A percentile compares a stretch with the other conserved stretches of the same genome.
These are phyloP conservation scores for Solanum hybrid DNA, from an alignment of 305 asterid species.

Conservation along the genomic window DNA sequence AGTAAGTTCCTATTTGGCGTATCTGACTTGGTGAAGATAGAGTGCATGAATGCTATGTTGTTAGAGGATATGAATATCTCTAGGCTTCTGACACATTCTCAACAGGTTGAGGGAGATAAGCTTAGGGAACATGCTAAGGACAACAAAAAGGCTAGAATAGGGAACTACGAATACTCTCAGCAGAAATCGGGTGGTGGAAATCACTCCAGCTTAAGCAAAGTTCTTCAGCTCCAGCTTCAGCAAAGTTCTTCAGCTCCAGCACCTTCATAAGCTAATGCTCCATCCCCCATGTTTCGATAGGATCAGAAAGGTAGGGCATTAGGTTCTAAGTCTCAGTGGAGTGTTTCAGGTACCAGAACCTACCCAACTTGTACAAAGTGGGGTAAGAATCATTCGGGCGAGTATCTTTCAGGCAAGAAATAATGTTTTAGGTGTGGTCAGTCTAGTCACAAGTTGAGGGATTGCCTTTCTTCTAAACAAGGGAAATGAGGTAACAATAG, in stretches of 20 bases:
- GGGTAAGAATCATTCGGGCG: neutral
- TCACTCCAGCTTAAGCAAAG: too few relatives aligned
- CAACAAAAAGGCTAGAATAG: neutral
- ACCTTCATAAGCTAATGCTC: neutral
- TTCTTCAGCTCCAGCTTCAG: too few relatives aligned
- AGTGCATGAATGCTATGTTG: neutral
- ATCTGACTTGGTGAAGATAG: neutral
- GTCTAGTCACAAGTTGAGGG: neutral
- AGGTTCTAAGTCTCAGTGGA: neutral
- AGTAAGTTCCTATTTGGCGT: neutral
- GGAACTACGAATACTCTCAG: neutral
- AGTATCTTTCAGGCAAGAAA: neutral
- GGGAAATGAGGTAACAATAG: neutral
- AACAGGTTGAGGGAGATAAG: neutral
- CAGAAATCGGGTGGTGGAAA: neutral
- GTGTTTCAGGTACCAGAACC: neutral
- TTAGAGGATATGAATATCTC: neutral
- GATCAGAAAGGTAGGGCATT: neutral
- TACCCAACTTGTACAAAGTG: neutral
- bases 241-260: neutral
- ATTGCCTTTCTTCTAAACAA: too few relatives aligned
- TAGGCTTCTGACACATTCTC: neutral
- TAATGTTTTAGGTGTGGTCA: neutral
- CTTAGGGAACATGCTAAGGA: neutral
- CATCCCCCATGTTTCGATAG: neutral